Conservation (phyloP, 192 early-diverging fungal species). For the Mortierella hygrophila region DNA sequence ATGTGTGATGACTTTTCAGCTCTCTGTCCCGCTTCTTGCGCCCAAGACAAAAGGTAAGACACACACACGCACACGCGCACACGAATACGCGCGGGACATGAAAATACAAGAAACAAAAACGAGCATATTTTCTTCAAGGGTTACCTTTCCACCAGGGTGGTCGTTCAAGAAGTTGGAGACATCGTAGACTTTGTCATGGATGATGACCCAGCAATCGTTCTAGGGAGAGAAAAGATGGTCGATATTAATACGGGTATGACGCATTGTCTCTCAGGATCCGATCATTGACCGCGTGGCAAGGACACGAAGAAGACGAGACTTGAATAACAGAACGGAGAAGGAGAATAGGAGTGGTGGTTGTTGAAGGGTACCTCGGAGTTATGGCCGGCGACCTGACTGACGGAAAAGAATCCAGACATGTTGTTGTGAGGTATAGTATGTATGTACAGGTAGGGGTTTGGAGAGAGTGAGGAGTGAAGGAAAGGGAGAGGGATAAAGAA, state of each 20-base stretch:
- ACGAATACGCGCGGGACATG: neutral
- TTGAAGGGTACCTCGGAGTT: constrained; percentile 39
- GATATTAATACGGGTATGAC: neutral
- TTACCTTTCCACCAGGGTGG: constrained; percentile 69
- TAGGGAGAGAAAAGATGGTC: neutral
- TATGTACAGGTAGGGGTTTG: neutral
- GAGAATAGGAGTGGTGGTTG: neutral
- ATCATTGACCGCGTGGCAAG: neutral
- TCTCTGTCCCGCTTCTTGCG: neutral
- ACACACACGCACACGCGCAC: neutral
- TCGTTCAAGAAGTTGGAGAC: constrained; percentile 70
- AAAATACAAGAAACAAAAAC: neutral
- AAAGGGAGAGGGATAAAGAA: constrained; percentile 1
- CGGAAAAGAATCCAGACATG: constrained; percentile 53
- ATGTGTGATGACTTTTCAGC: neutral
- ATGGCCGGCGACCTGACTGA: constrained; percentile 48
- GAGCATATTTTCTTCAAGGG: neutral
- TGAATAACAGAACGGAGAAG: neutral
- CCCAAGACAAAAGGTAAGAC: neutral
- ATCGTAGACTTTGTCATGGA: constrained; percentile 75
- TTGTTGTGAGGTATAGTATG: constrained; percentile 5
- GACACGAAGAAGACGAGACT: neutral
- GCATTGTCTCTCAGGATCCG: neutral
- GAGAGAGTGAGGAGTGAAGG: constrained; percentile 10
- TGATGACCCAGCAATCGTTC: constrained; percentile 72